Conservation (phyloP, 768 basidiomycete genomes). For the Naganishia kalamii region DNA sequence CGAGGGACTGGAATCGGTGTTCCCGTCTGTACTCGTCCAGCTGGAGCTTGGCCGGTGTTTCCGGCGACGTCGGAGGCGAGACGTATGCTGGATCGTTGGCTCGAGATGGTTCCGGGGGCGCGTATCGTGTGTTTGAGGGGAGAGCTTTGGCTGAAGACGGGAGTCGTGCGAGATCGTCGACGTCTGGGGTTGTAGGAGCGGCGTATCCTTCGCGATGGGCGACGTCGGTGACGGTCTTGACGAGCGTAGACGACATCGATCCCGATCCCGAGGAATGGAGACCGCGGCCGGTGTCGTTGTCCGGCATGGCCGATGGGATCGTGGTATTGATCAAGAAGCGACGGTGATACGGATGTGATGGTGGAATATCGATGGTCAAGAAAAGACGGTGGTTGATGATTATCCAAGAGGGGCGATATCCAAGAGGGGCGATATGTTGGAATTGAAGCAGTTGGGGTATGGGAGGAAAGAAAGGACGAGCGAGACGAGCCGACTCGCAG, state of each 20-base stretch:
- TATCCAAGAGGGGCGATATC: too few relatives aligned
- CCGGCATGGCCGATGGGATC: not conserved
- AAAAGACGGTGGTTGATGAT: too few relatives aligned
- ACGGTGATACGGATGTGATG: not conserved
- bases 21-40: slow-evolving; percentile 6
- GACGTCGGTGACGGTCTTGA: not conserved
- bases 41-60: not conserved
- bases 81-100: not conserved
- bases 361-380: not conserved
- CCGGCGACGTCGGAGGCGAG: not conserved
- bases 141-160: too few relatives aligned
- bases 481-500: too few relatives aligned
- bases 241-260: not conserved
- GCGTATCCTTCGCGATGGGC: slow-evolving; percentile 8
- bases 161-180: too few relatives aligned
- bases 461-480: too few relatives aligned
- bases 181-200: too few relatives aligned
- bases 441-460: too few relatives aligned
- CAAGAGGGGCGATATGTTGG: too few relatives aligned
- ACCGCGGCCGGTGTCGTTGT: not conserved
- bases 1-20: slow-evolving; percentile 4
- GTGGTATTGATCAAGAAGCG: not conserved
- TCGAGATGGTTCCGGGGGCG: not conserved
- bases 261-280: not conserved
- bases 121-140: too few relatives aligned